Percentiles rank a stretch among this genome's conserved stretches.
These are phyloP conservation scores for Rhazya stricta DNA, from an alignment of 257 asterid genomes.

Conservation along the genomic window DNA sequence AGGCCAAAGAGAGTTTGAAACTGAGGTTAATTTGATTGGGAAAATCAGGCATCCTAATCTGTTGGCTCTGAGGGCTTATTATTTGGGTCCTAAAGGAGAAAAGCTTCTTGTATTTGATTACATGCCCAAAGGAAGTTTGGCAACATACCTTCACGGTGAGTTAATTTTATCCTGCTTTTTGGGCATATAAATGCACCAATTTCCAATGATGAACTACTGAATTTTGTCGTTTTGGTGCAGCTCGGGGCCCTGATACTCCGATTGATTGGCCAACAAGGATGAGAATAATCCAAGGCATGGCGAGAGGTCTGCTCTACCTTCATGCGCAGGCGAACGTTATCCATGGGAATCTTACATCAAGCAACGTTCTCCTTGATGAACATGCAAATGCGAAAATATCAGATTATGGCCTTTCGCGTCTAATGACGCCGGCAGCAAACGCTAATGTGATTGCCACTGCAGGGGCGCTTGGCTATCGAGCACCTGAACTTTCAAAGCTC, in stretches of 20 bases:
- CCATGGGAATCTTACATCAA: slow-evolving; percentile 91
- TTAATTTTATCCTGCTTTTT: background rate
- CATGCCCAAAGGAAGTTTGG: slow-evolving; percentile 83
- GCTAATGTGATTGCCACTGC: slow-evolving; percentile 88
- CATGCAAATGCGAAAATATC: slow-evolving; percentile 57
- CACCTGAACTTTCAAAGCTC: slow-evolving; percentile 90
- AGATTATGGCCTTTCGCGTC: slow-evolving; percentile 77
- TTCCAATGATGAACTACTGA: background rate
- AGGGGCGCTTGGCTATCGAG: slow-evolving; percentile 87
- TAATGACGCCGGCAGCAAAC: slow-evolving; percentile 87
- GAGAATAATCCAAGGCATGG: slow-evolving; percentile 73
- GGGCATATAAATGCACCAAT: background rate
- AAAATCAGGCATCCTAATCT: slow-evolving; percentile 86
- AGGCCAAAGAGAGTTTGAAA: slow-evolving; percentile 78
- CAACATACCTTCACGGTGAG: slow-evolving; percentile 85
- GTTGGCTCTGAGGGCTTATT: slow-evolving; percentile 84
- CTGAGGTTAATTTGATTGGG: slow-evolving; percentile 69
- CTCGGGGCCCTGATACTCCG: slow-evolving; percentile 69
- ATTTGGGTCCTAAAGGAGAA: slow-evolving; percentile 94
- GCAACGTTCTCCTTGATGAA: slow-evolving; percentile 80
- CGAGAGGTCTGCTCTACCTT: slow-evolving; percentile 78
- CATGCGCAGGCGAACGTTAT: slow-evolving; percentile 62
- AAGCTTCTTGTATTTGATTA: slow-evolving; percentile 90
- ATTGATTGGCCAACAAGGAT: slow-evolving; percentile 74
- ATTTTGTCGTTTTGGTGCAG: slow-evolving; percentile 34